These are phyloP conservation scores for Catenaria anguillulae DNA, from an alignment of 371 early-diverging fungal species.

Conservation along the genomic window DNA sequence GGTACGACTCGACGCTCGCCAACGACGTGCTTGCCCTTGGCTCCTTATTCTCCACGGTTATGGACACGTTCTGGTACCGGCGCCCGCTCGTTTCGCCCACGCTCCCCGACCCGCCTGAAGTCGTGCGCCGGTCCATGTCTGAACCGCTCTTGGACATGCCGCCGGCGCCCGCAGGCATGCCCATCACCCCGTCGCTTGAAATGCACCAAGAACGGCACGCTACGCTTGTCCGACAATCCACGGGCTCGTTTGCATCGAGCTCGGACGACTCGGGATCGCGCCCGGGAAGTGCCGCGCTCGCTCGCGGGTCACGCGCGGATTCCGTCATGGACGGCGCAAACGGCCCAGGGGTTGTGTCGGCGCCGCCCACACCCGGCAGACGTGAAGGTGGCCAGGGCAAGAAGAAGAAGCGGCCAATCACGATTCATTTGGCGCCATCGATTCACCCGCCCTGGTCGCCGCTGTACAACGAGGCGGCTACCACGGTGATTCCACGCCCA, in stretches of 20 bases:
- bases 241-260: not conserved
- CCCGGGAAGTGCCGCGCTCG: not conserved
- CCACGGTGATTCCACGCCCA: not conserved
- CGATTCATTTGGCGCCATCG: constrained; percentile 1
- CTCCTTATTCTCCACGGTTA: not conserved
- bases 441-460: constrained; percentile 5
- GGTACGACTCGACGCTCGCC: constrained; percentile 6
- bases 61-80: not conserved
- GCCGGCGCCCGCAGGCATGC: not conserved
- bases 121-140: no score
- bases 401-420: constrained; percentile 2
- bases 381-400: not conserved
- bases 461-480: constrained; percentile 3
- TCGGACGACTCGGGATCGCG: not conserved
- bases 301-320: not conserved
- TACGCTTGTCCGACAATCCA: not conserved
- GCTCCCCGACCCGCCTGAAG: no score
- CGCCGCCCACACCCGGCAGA: not conserved
- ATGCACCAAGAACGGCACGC: not conserved
- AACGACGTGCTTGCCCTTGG: not conserved
- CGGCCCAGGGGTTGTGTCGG: not conserved
- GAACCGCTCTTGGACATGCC: not conserved
- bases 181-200: not conserved
- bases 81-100: not conserved
- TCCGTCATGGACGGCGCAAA: not conserved